These are phyloP conservation scores for Coemansia sp. DNA, from an alignment of 192 early-diverging fungal species.

Conservation along the genomic window DNA sequence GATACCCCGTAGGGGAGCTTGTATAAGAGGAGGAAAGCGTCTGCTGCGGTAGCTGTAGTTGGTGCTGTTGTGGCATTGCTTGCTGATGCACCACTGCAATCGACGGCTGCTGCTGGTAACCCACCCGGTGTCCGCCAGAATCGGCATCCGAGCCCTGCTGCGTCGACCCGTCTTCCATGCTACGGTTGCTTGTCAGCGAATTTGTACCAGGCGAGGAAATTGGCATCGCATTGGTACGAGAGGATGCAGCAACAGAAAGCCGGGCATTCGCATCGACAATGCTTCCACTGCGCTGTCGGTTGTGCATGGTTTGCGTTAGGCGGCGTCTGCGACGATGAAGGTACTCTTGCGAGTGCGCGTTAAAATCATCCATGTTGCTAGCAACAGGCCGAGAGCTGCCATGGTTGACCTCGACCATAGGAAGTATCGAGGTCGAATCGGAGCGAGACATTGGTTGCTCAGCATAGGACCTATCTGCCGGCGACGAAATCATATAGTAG, in stretches of 20 bases:
- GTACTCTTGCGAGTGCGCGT: constrained; percentile 52
- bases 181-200: constrained; percentile 31
- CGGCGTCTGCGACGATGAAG: constrained; percentile 47
- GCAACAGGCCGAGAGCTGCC: constrained; percentile 10
- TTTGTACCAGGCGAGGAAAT: constrained; percentile 33
- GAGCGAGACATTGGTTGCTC: constrained; percentile 19
- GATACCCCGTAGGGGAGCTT: constrained; percentile 9
- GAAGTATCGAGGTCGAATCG: constrained; percentile 36
- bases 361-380: constrained; percentile 48
- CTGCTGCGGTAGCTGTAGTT: constrained; percentile 1
- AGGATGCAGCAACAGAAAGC: constrained; percentile 12
- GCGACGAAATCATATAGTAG: constrained; percentile 40
- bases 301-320: constrained; percentile 51
- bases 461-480: constrained; percentile 13
- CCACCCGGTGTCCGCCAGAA: background rate
- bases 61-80: background rate
- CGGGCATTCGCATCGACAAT: constrained; percentile 33
- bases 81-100: constrained; percentile 2
- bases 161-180: constrained; percentile 18
- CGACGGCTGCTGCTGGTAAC: constrained; percentile 13
- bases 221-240: constrained; percentile 24
- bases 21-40: constrained; percentile 6
- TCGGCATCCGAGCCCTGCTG: constrained; percentile 8
- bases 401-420: constrained; percentile 46
- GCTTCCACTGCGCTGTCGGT: constrained; percentile 52